Evolutionary conservation across 2,329 filamentous ascomycete genomes (phyloP), one percentile per base, ranked within the genome.

Genomic region (Beauveria sp.): DNA sequence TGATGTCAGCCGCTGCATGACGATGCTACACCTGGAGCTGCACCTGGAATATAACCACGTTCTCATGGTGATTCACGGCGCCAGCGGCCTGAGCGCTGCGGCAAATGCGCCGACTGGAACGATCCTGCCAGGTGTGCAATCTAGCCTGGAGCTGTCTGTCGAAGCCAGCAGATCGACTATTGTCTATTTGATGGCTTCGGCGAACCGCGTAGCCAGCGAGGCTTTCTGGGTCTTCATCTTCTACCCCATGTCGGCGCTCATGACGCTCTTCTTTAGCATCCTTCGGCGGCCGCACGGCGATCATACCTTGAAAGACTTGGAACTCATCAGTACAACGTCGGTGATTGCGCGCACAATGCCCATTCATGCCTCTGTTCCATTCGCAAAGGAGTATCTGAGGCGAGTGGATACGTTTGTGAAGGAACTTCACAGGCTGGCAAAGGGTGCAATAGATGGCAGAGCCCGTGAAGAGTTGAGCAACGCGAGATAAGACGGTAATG

Each of bases 91-190:
- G 2, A 84, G 81, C 61, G 73, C 75, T 72, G 65, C 66, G 9
- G 67, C 71, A 26, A 68, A 66, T 47, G 70, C 73, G 69, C 57
- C 56, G 68, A 68, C 59, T 64, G 63, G 62, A 1, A 65, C 77
- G 47, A 75, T 77, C 60, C 75, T 78, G 16, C 64, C 66, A 0
- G 79, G 79, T 0, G 73, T 84, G 0, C 77, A 75, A 24, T 84
- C 81, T 0, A 84, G 82, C 60, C 70, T 82, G 16, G 77, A 78
- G 1, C 68, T 85, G 2, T 79, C 81, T 0, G 73, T 85, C 0
- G 80, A 85, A 59, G 82, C 82, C 0, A 83, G 81, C 64, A 78
- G 83, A 5, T 82, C 81, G 0, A 83, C 81, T 0, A 66, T 85
- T 2, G 70, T 79, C 2, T 84, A 79, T 54, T 65, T 84, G 3